phyloP scores from a whole-genome alignment of 2,329 filamentous ascomycete genomes.

The Hyphodiscus sp. region DNA sequence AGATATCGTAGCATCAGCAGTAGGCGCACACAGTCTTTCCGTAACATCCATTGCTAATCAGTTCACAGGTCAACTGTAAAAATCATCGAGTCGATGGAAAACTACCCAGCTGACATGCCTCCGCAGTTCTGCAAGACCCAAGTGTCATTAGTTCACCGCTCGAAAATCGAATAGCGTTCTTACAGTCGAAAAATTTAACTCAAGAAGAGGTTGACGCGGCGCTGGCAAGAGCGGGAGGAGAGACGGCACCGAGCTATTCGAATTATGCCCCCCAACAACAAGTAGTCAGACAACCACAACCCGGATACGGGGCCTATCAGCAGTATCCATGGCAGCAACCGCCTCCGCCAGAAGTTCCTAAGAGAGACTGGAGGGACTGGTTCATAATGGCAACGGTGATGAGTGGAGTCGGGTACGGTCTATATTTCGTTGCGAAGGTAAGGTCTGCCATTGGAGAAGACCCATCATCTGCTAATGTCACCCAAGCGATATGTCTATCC shows the following conservation, averaged over 20 bases:
- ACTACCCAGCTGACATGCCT: constrained; percentile 14
- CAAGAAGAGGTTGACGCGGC: constrained; percentile 90
- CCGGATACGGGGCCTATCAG: constrained; percentile 41
- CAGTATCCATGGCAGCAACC: constrained; percentile 52
- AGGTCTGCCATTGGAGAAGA: constrained; percentile 5
- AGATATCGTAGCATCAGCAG: constrained; percentile 81
- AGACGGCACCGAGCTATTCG: constrained; percentile 38
- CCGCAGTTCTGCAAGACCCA: constrained; percentile 82
- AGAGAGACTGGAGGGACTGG: constrained; percentile 95
- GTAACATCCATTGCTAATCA: constrained; percentile 19
- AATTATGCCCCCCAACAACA: constrained; percentile 39
- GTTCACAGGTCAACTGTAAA: constrained; percentile 31
- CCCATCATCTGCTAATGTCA: constrained; percentile 19
- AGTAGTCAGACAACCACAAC: constrained; percentile 31
- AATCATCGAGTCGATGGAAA: not conserved
- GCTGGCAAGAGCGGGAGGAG: constrained; percentile 66
- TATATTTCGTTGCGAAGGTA: constrained; percentile 85
- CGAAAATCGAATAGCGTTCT: constrained; percentile 86
- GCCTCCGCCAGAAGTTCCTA: constrained; percentile 54
- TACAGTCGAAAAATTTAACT: constrained; percentile 94
- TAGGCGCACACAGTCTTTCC: constrained; percentile 34
- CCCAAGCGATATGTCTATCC: constrained; percentile 80
- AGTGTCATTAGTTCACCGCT: constrained; percentile 84
- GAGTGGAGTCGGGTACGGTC: constrained; percentile 79
- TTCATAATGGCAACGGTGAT: constrained; percentile 99